phyloP scores from a whole-genome alignment of 2,329 filamentous ascomycete species.

The Ophiostoma ulmi region DNA sequence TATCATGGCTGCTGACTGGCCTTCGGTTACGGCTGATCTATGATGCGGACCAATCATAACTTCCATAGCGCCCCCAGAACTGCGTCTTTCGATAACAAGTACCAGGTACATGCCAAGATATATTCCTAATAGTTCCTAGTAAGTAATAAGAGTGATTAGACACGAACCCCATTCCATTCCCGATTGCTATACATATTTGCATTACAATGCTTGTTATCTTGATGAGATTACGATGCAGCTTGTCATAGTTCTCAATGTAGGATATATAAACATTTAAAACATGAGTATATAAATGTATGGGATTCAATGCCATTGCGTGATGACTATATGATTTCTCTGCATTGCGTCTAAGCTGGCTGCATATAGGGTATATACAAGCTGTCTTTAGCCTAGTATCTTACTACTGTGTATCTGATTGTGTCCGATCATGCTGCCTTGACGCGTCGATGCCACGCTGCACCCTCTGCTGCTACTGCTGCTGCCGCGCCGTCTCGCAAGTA shows the following conservation, averaged over 20 bases:
- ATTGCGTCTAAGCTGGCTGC: background rate
- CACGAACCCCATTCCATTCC: background rate
- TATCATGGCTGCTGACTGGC: slow-evolving; percentile 9
- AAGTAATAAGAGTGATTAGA: background rate
- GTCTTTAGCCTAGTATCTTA: background rate
- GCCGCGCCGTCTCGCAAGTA: background rate
- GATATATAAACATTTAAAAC: background rate
- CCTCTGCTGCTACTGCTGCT: background rate
- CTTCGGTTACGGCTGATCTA: slow-evolving; percentile 24
- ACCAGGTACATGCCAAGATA: slow-evolving; percentile 23
- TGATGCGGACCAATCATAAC: slow-evolving; percentile 27
- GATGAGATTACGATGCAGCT: background rate
- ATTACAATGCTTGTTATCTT: background rate
- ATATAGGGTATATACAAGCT: background rate
- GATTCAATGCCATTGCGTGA: background rate
- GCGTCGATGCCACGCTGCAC: slow-evolving; percentile 6
- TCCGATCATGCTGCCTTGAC: background rate
- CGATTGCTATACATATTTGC: background rate
- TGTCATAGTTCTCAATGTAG: background rate
- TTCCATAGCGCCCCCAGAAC: slow-evolving; percentile 15
- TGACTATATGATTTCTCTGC: background rate
- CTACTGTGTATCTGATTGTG: background rate
- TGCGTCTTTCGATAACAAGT: slow-evolving; percentile 11
- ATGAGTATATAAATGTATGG: background rate
- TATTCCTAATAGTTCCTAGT: background rate